phyloP scores from a whole-genome alignment of 306 rosid species.

The Cicer arietinum region DNA sequence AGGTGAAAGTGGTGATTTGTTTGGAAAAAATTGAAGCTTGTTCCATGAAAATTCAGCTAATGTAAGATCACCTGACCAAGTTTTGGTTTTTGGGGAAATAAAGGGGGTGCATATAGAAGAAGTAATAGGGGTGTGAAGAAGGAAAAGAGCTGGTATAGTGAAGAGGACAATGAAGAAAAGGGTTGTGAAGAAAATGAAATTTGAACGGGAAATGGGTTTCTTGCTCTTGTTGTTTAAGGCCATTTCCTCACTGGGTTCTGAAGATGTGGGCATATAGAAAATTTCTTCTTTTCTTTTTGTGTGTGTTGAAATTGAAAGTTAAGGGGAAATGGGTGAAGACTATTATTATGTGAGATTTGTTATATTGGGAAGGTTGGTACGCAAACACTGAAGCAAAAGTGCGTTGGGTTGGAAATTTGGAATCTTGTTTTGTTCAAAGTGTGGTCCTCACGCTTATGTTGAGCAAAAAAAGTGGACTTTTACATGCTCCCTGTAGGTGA shows the following conservation, averaged over 20 bases:
- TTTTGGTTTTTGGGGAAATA: conserved; percentile 39
- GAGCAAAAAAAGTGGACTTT: conserved; percentile 41
- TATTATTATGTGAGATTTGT: background rate
- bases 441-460: conserved; percentile 65
- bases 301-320: conserved; percentile 14
- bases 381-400: conserved; percentile 41
- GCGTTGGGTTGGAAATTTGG: conserved; percentile 37
- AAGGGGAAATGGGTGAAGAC: background rate
- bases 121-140: conserved; percentile 67
- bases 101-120: conserved; percentile 63
- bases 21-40: conserved; percentile 55
- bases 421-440: conserved; percentile 40
- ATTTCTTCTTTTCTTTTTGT: background rate
- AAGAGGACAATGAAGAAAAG: conserved; percentile 77
- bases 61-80: conserved; percentile 76
- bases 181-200: conserved; percentile 65
- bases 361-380: conserved; percentile 21
- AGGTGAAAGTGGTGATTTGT: conserved; percentile 45
- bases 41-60: conserved; percentile 74
- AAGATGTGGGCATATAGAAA: conserved; percentile 38
- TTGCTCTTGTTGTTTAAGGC: conserved; percentile 59
- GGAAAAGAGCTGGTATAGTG: conserved; percentile 59
- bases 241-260: conserved; percentile 49
- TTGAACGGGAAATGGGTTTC: conserved; percentile 51
- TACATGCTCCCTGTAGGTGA: conserved; percentile 7